Base-by-base conservation (phyloP, 2,329 filamentous ascomycete species). In the Fusarium armeniacum region DNA sequence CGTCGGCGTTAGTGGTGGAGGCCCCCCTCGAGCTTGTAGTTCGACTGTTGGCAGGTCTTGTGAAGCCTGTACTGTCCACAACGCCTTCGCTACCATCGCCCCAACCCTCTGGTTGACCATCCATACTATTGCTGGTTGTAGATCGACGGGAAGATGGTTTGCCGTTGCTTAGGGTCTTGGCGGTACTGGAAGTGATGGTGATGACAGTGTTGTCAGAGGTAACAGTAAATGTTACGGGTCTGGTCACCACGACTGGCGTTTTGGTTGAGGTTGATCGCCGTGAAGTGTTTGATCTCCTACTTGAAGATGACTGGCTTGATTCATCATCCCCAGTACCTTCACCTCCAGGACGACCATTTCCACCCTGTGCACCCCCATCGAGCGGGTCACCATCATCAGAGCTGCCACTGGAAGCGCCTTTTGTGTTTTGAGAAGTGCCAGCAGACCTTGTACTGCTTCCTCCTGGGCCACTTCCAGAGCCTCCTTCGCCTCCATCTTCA, bases 181-280 rank as follows among this genome's bases (percentile, higher is more conserved):
- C 40, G 0, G 65, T 3, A 5, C 61, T 13, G 0, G 53, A 35
- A 0, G 67, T 65, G 1, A 59, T 57, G 2, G 53, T 68, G 5
- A 61, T 26, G 2, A 65, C 24, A 2, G 36, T 54, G 3, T 6
- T 38, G 16, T 40, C 41, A 0, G 67, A 71, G 6, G 67, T 70
- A 2, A 64, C 20, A 0, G 50, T 30, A 4, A 44, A 71, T 4
- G 41, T 54, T 2, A 43, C n/a, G 0, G 55, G 65, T 1, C 45
- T 32, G 3, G 51, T 71, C 9, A 28, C 22, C 0, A 71, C 3
- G 5, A 44, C 16, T 4, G 51, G 51, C 0, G 24, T 6, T 3
- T 28, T 16, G 11, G 13, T 49, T 4, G 16, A 32, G 0, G 26
- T 40, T 20, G 36, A 20, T 3, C 40, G 24, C 1, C 20, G 24